Evolutionary conservation across 2,329 filamentous ascomycete species (phyloP).

Genomic region (Dactylellina haptotyla): DNA sequence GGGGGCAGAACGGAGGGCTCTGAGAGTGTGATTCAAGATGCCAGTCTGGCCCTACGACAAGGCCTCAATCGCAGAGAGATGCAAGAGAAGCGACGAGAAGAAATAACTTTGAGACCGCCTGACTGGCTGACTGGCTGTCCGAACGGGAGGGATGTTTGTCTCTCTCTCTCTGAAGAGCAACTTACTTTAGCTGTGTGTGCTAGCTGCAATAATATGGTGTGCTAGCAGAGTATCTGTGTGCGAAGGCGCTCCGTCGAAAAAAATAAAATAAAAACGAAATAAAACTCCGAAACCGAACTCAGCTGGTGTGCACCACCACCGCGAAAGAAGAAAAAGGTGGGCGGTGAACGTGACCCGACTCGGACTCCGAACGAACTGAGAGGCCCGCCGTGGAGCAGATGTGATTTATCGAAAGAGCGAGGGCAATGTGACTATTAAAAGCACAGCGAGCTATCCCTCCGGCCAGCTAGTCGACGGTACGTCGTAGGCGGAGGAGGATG

Average conservation of each 20-base stretch:
- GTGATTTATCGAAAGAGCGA: not conserved
- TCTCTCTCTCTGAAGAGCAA: not conserved
- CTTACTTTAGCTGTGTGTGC: too few species aligned
- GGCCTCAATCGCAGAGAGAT: too few species aligned
- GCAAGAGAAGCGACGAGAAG: conserved; percentile 17
- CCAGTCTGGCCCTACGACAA: conserved; percentile 36
- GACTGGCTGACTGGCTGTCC: too few species aligned
- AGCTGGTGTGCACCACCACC: too few species aligned
- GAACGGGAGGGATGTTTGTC: not conserved
- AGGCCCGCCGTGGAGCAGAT: too few species aligned
- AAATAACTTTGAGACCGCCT: too few species aligned
- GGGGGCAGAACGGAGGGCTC: not conserved
- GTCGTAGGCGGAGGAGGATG: not conserved
- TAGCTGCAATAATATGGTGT: too few species aligned
- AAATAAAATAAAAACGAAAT: not conserved
- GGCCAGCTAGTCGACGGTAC: not conserved
- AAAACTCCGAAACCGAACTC: not conserved
- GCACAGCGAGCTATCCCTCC: not conserved
- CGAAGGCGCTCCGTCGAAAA: conserved; percentile 4
- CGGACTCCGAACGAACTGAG: not conserved
- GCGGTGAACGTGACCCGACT: conserved; percentile 11
- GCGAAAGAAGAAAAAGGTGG: not conserved
- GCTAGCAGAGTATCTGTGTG: not conserved
- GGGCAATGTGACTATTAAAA: not conserved
- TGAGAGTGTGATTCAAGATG: conserved; percentile 18